Evolutionary conservation across 108 stramenopile species (phyloP).

Genomic region (Cyclostephanos invisitatus): DNA sequence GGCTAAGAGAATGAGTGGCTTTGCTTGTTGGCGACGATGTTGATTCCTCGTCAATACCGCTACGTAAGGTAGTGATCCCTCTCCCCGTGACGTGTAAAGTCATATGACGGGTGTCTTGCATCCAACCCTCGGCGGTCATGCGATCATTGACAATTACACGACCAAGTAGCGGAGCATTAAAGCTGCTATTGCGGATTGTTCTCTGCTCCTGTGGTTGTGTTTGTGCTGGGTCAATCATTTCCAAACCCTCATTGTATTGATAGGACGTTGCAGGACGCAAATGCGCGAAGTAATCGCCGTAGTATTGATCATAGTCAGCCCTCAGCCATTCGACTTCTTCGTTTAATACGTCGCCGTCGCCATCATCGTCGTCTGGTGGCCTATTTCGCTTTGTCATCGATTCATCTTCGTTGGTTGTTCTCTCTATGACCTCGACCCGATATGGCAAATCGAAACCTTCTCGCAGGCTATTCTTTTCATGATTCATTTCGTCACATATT

Average conservation of each 20-base stretch:
- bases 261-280: slow-evolving; percentile 69
- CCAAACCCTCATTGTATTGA: slow-evolving; percentile 41
- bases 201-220: background rate
- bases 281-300: slow-evolving; percentile 61
- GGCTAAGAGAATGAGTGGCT: background rate
- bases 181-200: background rate
- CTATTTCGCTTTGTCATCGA: background rate
- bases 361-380: background rate
- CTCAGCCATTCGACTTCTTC: slow-evolving; percentile 53
- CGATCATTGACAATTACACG: slow-evolving; percentile 62
- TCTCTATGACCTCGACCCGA: background rate
- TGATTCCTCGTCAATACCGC: background rate
- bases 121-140: slow-evolving; percentile 71
- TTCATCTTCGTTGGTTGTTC: background rate
- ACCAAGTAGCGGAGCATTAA: slow-evolving; percentile 46
- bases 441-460: slow-evolving; percentile 4
- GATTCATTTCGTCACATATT: background rate
- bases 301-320: slow-evolving; percentile 35
- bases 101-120: slow-evolving; percentile 80
- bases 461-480: background rate
- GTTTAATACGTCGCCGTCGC: background rate
- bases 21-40: background rate
- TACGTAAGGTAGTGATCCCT: slow-evolving; percentile 1
- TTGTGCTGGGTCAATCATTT: background rate
- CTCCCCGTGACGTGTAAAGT: slow-evolving; percentile 34